Percentiles rank a stretch among this genome's conserved stretches.
These are phyloP conservation scores for Kondoa subrosea DNA, from an alignment of 768 basidiomycete genomes.

Conservation along the genomic window DNA sequence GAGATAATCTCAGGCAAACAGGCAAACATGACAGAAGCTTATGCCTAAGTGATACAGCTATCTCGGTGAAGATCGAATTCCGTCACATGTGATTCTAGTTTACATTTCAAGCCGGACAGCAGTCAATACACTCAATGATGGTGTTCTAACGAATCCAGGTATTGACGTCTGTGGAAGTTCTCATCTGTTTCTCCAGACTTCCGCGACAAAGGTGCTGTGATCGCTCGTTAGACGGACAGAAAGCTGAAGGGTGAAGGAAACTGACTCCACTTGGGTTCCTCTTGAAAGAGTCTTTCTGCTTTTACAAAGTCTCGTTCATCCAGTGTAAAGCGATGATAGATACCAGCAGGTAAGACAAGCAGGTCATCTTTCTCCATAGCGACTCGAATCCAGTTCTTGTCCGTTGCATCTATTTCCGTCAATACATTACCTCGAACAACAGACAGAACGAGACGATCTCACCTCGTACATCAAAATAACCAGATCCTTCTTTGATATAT, in stretches of 20 bases:
- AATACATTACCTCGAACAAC: slow-evolving; percentile 1
- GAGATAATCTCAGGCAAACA: no score
- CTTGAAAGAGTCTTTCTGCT: no score
- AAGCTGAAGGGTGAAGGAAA: neutral
- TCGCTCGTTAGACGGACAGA: neutral
- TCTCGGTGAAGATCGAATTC: no score
- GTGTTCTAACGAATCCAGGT: neutral
- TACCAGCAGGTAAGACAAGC: slow-evolving; percentile 69
- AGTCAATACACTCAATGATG: neutral
- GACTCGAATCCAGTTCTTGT: slow-evolving; percentile 63
- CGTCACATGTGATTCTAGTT: no score
- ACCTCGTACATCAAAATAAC: slow-evolving; percentile 86
- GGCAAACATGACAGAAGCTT: no score
- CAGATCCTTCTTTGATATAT: slow-evolving; percentile 68
- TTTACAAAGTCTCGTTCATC: no score
- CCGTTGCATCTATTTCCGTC: slow-evolving; percentile 42
- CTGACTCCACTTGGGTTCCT: neutral
- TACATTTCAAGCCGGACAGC: no score
- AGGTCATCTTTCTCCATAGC: slow-evolving; percentile 62
- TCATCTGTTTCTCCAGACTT: neutral
- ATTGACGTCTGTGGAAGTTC: neutral
- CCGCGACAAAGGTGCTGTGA: neutral
- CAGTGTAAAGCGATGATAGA: slow-evolving; percentile 48
- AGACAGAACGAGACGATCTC: slow-evolving; percentile 25
- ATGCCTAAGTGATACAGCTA: no score